These are phyloP conservation scores for Metschnikowia koreensis DNA, from an alignment of 805 yeast species.

Conservation along the genomic window DNA sequence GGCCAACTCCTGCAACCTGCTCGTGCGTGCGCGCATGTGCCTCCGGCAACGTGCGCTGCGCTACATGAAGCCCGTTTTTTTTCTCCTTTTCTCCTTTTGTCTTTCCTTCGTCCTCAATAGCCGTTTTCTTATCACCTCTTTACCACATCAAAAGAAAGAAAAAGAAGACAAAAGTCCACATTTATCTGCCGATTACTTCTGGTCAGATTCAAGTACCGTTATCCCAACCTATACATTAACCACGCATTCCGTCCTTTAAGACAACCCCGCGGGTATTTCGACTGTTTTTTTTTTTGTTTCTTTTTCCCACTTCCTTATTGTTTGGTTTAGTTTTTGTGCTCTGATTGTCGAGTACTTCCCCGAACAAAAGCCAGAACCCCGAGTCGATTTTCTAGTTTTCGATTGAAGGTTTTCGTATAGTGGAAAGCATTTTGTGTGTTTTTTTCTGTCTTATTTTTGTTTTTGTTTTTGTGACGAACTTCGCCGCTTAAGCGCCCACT, in stretches of 20 bases:
- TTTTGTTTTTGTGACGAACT: background rate
- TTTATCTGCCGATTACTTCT: too few species aligned
- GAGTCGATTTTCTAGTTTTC: background rate
- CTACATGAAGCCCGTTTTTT: slow-evolving; percentile 11
- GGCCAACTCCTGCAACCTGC: slow-evolving; percentile 11
- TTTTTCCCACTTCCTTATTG: background rate
- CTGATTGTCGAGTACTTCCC: slow-evolving; percentile 5
- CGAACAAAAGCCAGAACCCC: background rate
- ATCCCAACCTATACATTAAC: background rate
- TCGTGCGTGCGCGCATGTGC: slow-evolving; percentile 18
- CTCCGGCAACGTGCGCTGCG: slow-evolving; percentile 16
- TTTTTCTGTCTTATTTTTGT: background rate
- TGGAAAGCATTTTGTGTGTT: background rate
- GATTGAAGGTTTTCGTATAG: too few species aligned
- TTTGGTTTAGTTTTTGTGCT: slow-evolving; percentile 8
- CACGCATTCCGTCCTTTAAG: slow-evolving; percentile 1
- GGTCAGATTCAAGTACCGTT: background rate
- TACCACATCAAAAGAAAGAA: background rate
- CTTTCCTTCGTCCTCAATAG: background rate
- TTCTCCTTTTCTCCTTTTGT: slow-evolving; percentile 10
- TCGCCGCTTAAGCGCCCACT: too few species aligned
- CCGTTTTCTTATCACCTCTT: slow-evolving; percentile 1
- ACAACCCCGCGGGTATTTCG: slow-evolving; percentile 1
- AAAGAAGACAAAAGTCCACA: background rate
- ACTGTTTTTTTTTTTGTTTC: slow-evolving; percentile 1